phyloP scores from a whole-genome alignment of 2,329 filamentous ascomycete species.

The Raffaelea albimanens region DNA sequence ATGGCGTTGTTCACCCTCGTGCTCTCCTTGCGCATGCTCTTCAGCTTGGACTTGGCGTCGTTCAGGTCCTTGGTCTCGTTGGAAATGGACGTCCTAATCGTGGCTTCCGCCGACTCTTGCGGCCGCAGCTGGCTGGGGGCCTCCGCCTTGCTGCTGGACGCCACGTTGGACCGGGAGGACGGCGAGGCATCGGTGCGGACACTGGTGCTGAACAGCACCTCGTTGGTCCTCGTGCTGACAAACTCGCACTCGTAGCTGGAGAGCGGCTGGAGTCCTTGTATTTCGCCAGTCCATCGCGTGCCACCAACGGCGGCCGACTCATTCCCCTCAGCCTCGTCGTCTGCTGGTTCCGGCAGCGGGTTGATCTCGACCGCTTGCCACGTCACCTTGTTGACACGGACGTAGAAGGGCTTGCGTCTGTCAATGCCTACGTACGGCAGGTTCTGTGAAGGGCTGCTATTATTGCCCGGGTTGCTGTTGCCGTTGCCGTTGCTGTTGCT shows the following conservation, averaged over 20 bases:
- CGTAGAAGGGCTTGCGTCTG: conserved; percentile 65
- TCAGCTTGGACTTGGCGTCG: conserved; percentile 62
- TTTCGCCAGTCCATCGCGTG: conserved; percentile 57
- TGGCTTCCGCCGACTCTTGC: conserved; percentile 68
- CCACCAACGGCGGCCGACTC: too few species aligned
- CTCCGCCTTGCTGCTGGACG: conserved; percentile 19
- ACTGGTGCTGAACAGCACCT: conserved; percentile 61
- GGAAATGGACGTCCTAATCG: conserved; percentile 65
- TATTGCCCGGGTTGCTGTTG: not conserved
- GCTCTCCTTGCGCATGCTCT: conserved; percentile 65
- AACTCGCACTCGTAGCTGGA: conserved; percentile 75
- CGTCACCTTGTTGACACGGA: conserved; percentile 66
- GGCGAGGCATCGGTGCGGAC: conserved; percentile 54
- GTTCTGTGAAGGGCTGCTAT: conserved; percentile 4
- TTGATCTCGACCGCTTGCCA: conserved; percentile 72
- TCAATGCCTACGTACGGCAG: conserved; percentile 52
- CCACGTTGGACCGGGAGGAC: conserved; percentile 26
- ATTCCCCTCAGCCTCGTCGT: conserved; percentile 19
- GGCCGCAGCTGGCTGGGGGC: conserved; percentile 45
- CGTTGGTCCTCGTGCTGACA: conserved; percentile 55
- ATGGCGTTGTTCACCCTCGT: conserved; percentile 57
- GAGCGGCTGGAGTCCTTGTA: conserved; percentile 59
- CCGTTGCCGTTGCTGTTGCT: not conserved
- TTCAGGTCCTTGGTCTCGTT: too few species aligned
- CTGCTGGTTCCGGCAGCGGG: conserved; percentile 24